Evolutionary conservation across 495 filamentous ascomycete species (phyloP), one percentile per base, ranked within the genome.

Genomic region (Tuber brumale): DNA sequence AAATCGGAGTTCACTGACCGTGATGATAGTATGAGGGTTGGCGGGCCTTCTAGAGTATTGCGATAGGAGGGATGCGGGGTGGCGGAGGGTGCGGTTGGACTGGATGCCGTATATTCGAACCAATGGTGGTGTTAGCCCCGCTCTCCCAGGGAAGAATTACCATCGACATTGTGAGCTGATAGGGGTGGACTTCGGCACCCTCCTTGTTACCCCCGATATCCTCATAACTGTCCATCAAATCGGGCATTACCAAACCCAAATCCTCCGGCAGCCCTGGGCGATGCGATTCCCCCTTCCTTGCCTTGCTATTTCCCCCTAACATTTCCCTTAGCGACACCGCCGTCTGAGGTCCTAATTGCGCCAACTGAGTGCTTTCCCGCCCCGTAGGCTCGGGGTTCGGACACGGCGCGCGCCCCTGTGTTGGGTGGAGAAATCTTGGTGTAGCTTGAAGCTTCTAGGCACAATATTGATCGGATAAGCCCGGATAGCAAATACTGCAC

Each of bases 161-260:
- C 83, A 98, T 95, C 4, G 92, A 88, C 0, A 89, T 97, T 4
- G 95, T 98, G 80, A 98, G 97, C 35, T 92, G 89, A 81, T 92
- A 94, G 2, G 95, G 95, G 83, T 98, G 95, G 8, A 98, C 95
- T 83, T 98, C 95, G 3, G 95, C 93, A 2, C 95, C 97, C 75
- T 88, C 88, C 71, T 85, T 86, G 23, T 79, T 81, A 61, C 89
- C 91, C 12, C 94, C 94, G 93, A 98, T 97, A 81, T 91, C 89
- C 57, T 92, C n/a, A n/a, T n/a, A n/a, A n/a, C n/a, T n/a, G n/a
- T n/a, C n/a, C n/a, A n/a, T n/a, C n/a, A n/a, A n/a, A 9, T 91
- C 89, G 18, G 88, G 85, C 74, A 91, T 86, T 72, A 99, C 86
- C 95, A 95, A 99, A 82, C 97, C 91, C 70, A 99, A 86, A 81